These are phyloP conservation scores for Saccharomycopsis hybrid DNA, from an alignment of 1,139 yeast genomes.

Conservation along the genomic window DNA sequence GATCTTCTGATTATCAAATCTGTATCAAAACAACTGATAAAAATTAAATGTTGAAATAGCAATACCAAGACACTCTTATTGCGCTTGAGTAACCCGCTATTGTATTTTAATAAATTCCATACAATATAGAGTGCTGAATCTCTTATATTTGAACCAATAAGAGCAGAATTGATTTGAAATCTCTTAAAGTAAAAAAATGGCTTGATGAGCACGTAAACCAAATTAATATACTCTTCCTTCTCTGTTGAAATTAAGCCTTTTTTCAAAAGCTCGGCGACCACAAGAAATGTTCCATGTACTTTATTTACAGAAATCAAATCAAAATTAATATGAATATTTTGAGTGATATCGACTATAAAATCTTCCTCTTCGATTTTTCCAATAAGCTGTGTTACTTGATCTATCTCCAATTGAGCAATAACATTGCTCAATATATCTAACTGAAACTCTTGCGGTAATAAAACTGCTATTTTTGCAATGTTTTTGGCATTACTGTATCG, in stretches of 20 bases:
- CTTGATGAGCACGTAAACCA: conserved; percentile 20
- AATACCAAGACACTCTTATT: conserved; percentile 23
- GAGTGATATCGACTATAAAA: conserved; percentile 13
- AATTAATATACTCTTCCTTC: conserved; percentile 24
- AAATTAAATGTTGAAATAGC: conserved; percentile 41
- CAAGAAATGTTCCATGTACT: conserved; percentile 41
- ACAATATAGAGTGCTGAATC: conserved; percentile 79
- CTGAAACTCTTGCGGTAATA: conserved; percentile 28
- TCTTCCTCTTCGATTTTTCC: background rate
- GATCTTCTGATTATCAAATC: conserved; percentile 76
- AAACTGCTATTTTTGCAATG: conserved; percentile 33
- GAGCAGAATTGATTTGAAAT: conserved; percentile 21
- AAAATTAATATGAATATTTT: conserved; percentile 19
- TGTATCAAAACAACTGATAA: conserved; percentile 57
- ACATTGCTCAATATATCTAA: conserved; percentile 32
- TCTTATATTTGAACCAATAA: conserved; percentile 62
- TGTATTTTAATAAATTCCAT: conserved; percentile 54
- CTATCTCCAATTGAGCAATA: conserved; percentile 27
- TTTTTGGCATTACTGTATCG: conserved; percentile 43
- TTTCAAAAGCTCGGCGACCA: conserved; percentile 37
- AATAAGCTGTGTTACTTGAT: background rate
- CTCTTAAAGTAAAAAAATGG: conserved; percentile 15
- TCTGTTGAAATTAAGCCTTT: conserved; percentile 24
- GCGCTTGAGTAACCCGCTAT: conserved; percentile 18
- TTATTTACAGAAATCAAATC: conserved; percentile 29